Base-by-base conservation (phyloP, 1,284 basidiomycete species). In the Lentinus polychrous region DNA sequence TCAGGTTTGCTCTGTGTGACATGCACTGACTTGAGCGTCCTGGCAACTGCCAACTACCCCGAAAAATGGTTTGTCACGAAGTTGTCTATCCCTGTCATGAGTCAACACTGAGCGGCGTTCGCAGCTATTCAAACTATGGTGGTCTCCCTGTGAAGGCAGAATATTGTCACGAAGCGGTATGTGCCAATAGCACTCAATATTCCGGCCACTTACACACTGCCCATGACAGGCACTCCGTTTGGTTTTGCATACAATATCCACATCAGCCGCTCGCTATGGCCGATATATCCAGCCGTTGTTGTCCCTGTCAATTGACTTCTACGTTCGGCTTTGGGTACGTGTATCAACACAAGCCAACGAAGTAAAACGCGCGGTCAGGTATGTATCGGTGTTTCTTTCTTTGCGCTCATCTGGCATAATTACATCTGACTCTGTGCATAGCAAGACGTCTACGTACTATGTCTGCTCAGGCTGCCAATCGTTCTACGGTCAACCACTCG, bases 231-330 rank as follows among this genome's bases (percentile, higher is more conserved):
- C 91, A 17, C 79, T 97, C 22, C 84, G 95, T 14, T 78, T 99
- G 1, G 86, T 99, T 8, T 76, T 99, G 11, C 82, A 95, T 65
- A 74, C 88, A 0, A 70, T 98, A 36, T 86, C 93, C 0, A 86
- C 83, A 0, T 84, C 92, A 1, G 96, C 95, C 0, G 83, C 89
- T 14, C 79, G 93, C 57, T 99, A 99, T 61, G 94, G 95, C 0
- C 83, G 93, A 41, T 89, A 85, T 61, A 92, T 99, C 55, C 81
- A 90, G 55, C 95, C 95, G 1, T 69, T 97, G n/a, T 66, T 98
- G 6, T 94, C 88, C 0, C 75, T 99, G 33, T 95, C 92, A 10
- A 97, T 99, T 63, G 96, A 99, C 63, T 99, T 99, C 64, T 99
- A 99, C 65, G 85, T 97, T 22, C 86, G 96, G 6, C 65, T 98